Conservation (phyloP, 495 filamentous ascomycete species). For the Mytilinidion resinicola region DNA sequence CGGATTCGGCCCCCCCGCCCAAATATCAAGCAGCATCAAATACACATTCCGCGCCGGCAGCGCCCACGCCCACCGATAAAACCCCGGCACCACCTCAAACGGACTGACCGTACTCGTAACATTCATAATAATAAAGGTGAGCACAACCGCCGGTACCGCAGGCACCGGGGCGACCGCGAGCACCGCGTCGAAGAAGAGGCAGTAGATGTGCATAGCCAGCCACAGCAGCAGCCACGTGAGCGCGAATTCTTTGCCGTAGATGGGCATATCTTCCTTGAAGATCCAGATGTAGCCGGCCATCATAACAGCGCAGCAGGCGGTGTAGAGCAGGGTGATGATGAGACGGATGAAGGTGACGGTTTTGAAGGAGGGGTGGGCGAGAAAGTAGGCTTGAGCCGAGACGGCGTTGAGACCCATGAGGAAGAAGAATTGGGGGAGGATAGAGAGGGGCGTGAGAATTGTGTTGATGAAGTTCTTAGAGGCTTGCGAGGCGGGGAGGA, state of each 20-base stretch:
- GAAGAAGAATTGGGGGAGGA: constrained; percentile 53
- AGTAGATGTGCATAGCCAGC: constrained; percentile 49
- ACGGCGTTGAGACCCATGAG: constrained; percentile 42
- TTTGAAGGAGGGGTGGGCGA: constrained; percentile 33
- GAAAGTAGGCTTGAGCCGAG: constrained; percentile 42
- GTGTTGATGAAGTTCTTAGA: constrained; percentile 49
- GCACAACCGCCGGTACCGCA: constrained; percentile 43
- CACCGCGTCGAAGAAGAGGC: constrained; percentile 44
- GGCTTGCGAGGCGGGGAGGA: constrained; percentile 46
- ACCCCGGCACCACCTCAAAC: constrained; percentile 42
- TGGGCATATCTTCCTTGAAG: constrained; percentile 44
- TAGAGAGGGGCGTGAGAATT: constrained; percentile 41
- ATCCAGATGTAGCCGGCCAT: constrained; percentile 47
- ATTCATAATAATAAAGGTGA: constrained; percentile 47
- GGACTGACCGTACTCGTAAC: constrained; percentile 44
- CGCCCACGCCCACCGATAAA: constrained; percentile 44
- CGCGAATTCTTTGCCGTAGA: constrained; percentile 43
- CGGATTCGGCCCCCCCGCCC: constrained; percentile 46
- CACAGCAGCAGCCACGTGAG: constrained; percentile 46
- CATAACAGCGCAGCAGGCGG: constrained; percentile 42
- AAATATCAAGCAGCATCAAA: constrained; percentile 43
- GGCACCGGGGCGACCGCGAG: constrained; percentile 41
- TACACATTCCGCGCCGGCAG: constrained; percentile 46
- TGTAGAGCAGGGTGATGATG: constrained; percentile 40
- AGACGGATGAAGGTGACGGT: constrained; percentile 42